Evolutionary conservation across 192 early-diverging fungal species (phyloP).

Genomic region (Thoreauomyces humboldtii): DNA sequence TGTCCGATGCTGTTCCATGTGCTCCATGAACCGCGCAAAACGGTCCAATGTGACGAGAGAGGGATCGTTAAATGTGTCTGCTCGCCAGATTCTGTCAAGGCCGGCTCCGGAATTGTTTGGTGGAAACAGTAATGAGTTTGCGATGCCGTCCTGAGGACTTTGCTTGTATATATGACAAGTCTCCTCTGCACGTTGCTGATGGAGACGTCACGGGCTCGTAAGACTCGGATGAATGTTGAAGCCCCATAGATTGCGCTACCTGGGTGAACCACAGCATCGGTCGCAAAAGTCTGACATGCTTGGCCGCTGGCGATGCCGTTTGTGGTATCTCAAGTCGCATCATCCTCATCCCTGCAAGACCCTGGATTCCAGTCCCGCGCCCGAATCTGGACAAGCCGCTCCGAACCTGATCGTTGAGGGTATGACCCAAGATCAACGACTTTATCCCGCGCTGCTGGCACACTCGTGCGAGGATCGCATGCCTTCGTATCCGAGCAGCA

Average conservation of each 20-base stretch:
- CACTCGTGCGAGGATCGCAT: constrained; percentile 34
- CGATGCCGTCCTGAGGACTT: neutral
- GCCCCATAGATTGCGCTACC: too few species aligned
- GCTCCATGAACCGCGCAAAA: constrained; percentile 32
- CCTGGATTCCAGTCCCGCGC: constrained; percentile 45
- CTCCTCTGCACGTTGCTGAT: constrained; percentile 6
- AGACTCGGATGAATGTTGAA: too few species aligned
- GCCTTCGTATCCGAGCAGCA: constrained; percentile 30
- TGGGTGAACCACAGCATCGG: constrained; percentile 42
- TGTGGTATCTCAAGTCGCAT: constrained; percentile 30
- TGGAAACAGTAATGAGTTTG: constrained; percentile 22
- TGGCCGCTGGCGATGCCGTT: constrained; percentile 32
- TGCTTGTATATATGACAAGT: neutral
- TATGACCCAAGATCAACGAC: constrained; percentile 45
- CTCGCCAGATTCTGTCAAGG: too few species aligned
- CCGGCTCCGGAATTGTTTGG: too few species aligned
- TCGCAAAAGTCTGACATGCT: constrained; percentile 35
- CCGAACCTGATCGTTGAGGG: constrained; percentile 48
- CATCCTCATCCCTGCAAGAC: constrained; percentile 40
- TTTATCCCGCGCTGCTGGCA: constrained; percentile 35
- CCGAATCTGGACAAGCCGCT: constrained; percentile 41
- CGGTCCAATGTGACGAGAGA: too few species aligned
- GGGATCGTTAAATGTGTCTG: too few species aligned
- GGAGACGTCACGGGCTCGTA: too few species aligned
- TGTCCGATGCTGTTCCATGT: constrained; percentile 44